Percentiles rank a stretch among this genome's conserved stretches.
phyloP scores from a whole-genome alignment of 2,329 filamentous ascomycete species.

The Ceratocystis destructans region DNA sequence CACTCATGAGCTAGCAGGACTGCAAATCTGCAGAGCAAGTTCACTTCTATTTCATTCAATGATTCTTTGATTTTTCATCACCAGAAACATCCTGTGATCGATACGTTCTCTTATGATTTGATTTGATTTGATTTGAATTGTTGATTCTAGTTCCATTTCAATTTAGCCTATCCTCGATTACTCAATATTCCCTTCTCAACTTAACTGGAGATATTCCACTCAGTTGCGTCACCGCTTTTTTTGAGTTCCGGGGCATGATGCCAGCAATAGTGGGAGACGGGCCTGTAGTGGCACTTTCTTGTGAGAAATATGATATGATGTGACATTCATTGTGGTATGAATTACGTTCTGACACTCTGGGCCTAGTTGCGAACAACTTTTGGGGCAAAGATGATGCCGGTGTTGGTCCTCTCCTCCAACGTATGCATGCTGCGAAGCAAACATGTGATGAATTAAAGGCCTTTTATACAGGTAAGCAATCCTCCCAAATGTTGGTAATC shows the following conservation, averaged over 20 bases:
- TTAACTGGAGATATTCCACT: too few relatives aligned
- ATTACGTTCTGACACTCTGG: neutral
- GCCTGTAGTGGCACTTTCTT: slow-evolving; percentile 54
- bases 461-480: slow-evolving; percentile 59
- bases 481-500: neutral
- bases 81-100: neutral
- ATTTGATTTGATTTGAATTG: too few relatives aligned
- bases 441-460: slow-evolving; percentile 86
- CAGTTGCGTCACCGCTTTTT: neutral
- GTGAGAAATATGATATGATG: slow-evolving; percentile 30
- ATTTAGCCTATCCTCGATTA: too few relatives aligned
- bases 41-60: neutral
- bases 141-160: too few relatives aligned
- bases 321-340: neutral
- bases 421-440: slow-evolving; percentile 87
- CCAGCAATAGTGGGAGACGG: slow-evolving; percentile 46
- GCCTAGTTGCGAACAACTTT: slow-evolving; percentile 89
- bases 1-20: neutral
- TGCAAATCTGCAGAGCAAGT: neutral
- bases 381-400: slow-evolving; percentile 99
- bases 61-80: neutral
- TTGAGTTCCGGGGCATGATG: slow-evolving; percentile 30
- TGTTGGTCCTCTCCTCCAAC: slow-evolving; percentile 77
- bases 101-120: too few relatives aligned
- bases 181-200: too few relatives aligned